Conservation (phyloP, 805 yeast genomes). For the Zygoascus bituminiphila region DNA sequence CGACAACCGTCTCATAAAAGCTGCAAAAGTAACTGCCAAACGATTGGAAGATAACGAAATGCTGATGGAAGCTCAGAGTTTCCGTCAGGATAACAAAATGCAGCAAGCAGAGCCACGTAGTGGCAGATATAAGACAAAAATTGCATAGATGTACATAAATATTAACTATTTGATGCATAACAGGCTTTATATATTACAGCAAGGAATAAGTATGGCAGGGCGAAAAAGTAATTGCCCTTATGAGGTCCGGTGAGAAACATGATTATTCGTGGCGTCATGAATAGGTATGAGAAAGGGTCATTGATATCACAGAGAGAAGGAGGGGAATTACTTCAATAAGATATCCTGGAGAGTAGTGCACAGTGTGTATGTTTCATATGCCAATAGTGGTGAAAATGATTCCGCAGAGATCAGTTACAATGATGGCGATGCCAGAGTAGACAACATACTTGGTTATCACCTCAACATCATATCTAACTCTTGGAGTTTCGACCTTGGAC, state of each 20-base stretch:
- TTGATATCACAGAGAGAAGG: too few relatives aligned
- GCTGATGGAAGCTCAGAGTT: background rate
- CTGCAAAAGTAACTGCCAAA: background rate
- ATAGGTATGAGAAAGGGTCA: background rate
- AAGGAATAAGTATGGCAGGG: background rate
- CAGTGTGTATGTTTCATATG: too few relatives aligned
- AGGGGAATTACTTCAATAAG: background rate
- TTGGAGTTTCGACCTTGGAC: conserved; percentile 24
- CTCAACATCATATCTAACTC: conserved; percentile 58
- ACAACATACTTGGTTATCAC: conserved; percentile 69
- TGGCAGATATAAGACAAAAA: background rate
- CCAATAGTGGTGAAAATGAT: conserved; percentile 10
- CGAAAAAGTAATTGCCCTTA: background rate
- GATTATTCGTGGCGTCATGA: conserved; percentile 1
- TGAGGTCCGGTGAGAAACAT: background rate
- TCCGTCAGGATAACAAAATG: background rate
- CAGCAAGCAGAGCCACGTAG: background rate
- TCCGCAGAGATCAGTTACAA: conserved; percentile 33
- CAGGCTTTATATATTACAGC: background rate
- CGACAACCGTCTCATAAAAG: background rate
- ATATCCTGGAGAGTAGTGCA: too few relatives aligned
- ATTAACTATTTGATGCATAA: background rate
- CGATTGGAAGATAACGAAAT: background rate
- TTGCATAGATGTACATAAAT: background rate
- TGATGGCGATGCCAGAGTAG: conserved; percentile 69